phyloP scores from a whole-genome alignment of 177 flowering plant genomes.

The Vitis hybrid region DNA sequence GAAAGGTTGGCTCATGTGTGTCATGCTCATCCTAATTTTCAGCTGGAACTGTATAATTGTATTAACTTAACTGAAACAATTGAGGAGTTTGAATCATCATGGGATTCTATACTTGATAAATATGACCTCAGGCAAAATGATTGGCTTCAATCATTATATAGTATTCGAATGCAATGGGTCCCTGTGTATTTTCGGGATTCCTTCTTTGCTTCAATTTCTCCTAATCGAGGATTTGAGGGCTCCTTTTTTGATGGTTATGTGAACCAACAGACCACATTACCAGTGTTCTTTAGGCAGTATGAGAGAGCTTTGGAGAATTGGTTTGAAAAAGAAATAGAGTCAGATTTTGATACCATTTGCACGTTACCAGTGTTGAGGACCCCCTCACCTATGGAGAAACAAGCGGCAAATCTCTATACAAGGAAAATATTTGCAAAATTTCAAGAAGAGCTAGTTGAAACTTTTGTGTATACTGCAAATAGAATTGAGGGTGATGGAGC shows the following conservation, averaged over 20 bases:
- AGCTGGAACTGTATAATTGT: slow-evolving; percentile 58
- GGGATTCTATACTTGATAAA: slow-evolving; percentile 50
- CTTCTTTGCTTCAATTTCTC: slow-evolving; percentile 57
- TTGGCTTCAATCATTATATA: slow-evolving; percentile 57
- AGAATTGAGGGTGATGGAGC: slow-evolving; percentile 53
- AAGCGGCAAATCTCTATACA: slow-evolving; percentile 63
- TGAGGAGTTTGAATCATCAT: slow-evolving; percentile 58
- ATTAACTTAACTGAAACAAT: slow-evolving; percentile 57
- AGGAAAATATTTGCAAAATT: slow-evolving; percentile 58
- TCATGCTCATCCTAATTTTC: slow-evolving; percentile 46
- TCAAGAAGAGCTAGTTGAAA: slow-evolving; percentile 75
- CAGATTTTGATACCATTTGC: slow-evolving; percentile 65
- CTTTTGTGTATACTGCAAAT: slow-evolving; percentile 70
- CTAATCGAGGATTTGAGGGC: slow-evolving; percentile 44
- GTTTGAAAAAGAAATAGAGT: slow-evolving; percentile 65
- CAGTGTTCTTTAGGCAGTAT: slow-evolving; percentile 69
- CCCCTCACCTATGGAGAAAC: slow-evolving; percentile 83
- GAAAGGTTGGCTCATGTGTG: slow-evolving; percentile 55
- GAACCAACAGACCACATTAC: slow-evolving; percentile 64
- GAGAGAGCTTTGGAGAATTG: slow-evolving; percentile 65
- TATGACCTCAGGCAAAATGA: slow-evolving; percentile 50
- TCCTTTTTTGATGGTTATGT: slow-evolving; percentile 75
- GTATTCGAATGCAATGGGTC: slow-evolving; percentile 59
- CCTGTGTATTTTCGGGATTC: slow-evolving; percentile 64
- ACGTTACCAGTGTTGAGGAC: slow-evolving; percentile 58